Evolutionary conservation across 2,329 filamentous ascomycete species (phyloP).

Genomic region (Blastomyces silverae): DNA sequence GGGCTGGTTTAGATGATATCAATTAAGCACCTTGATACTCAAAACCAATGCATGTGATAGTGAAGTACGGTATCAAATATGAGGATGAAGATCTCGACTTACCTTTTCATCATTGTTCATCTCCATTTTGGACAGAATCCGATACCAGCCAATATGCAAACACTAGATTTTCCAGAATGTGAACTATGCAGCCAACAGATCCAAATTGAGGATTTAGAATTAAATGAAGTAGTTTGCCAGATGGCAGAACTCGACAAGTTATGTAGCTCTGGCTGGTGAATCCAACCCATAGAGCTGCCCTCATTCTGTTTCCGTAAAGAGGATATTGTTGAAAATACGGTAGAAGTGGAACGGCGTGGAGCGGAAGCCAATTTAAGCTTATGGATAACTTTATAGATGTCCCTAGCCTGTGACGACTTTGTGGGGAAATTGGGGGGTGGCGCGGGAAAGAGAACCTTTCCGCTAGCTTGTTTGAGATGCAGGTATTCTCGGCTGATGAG

Average conservation of each 20-base stretch:
- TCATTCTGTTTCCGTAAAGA: neutral
- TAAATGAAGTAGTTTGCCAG: neutral
- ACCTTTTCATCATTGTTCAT: slow-evolving; percentile 44
- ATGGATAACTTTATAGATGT: neutral
- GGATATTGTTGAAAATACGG: too few relatives aligned
- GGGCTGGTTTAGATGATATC: neutral
- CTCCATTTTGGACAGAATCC: slow-evolving; percentile 37
- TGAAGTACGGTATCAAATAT: neutral
- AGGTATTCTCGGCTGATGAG: neutral
- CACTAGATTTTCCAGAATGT: too few relatives aligned
- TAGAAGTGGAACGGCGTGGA: neutral
- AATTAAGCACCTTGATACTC: neutral
- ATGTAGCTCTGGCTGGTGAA: neutral
- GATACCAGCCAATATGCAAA: neutral
- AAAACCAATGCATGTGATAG: neutral
- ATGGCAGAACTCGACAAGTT: neutral
- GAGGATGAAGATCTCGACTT: slow-evolving; percentile 18
- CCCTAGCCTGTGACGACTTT: neutral
- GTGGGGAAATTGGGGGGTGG: neutral
- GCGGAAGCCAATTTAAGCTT: neutral
- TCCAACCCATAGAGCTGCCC: neutral
- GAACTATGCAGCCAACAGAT: neutral
- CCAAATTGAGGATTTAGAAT: neutral
- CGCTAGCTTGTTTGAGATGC: neutral
- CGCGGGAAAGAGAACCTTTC: neutral